These are phyloP conservation scores for Parastagonospora nodorum DNA, from an alignment of 2,329 filamentous ascomycete species.

Conservation along the genomic window DNA sequence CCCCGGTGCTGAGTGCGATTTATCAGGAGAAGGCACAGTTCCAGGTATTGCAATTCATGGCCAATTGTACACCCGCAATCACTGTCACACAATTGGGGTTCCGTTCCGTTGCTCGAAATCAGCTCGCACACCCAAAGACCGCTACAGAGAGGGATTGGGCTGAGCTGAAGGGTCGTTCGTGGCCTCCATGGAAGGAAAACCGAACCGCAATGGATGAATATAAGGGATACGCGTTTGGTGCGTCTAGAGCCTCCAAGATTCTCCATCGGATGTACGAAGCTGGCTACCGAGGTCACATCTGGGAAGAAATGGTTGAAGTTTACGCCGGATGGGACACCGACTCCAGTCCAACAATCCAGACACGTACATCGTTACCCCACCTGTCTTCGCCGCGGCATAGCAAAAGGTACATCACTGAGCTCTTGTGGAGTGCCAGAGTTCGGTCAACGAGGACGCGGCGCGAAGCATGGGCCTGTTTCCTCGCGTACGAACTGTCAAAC, in stretches of 20 bases:
- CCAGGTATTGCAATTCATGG: constrained; percentile 62
- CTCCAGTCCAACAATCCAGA: constrained; percentile 66
- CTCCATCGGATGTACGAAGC: constrained; percentile 63
- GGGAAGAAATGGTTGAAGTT: constrained; percentile 60
- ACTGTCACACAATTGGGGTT: constrained; percentile 64
- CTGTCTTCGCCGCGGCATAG: constrained; percentile 10
- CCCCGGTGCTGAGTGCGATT: constrained; percentile 55
- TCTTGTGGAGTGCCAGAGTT: constrained; percentile 63
- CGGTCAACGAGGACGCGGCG: constrained; percentile 63
- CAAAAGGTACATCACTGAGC: constrained; percentile 16
- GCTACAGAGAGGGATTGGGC: constrained; percentile 62
- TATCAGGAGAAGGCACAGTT: constrained; percentile 64
- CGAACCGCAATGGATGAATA: constrained; percentile 64
- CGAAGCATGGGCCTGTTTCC: constrained; percentile 69
- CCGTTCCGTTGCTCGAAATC: constrained; percentile 59
- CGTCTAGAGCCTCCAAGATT: constrained; percentile 61
- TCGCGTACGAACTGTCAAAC: constrained; percentile 57
- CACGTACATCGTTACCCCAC: constrained; percentile 50
- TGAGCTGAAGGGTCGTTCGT: constrained; percentile 62
- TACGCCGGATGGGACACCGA: constrained; percentile 68
- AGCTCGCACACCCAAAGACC: constrained; percentile 64
- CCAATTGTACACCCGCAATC: constrained; percentile 57
- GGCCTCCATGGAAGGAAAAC: constrained; percentile 70
- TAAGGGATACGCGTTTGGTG: constrained; percentile 60
- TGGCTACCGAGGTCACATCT: constrained; percentile 58